Conservation (phyloP, 495 filamentous ascomycete genomes). For the Friedmanniomyces endolithicus region DNA sequence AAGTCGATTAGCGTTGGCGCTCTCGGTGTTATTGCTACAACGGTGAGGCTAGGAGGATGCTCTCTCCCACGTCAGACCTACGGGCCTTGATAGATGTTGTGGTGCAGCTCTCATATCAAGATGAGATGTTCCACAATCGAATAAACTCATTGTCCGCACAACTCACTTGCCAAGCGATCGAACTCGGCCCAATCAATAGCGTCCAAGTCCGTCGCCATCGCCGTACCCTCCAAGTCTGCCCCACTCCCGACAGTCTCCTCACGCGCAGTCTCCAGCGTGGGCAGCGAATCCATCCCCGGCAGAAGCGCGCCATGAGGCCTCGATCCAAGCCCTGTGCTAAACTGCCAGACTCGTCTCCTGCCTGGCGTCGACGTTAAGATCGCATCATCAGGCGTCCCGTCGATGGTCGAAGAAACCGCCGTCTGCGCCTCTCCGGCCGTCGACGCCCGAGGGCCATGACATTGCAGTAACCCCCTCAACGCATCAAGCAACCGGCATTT, state of each 20-base stretch:
- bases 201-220: background rate
- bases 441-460: background rate
- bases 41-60: no score
- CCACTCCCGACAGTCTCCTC: background rate
- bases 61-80: no score
- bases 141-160: conserved; percentile 1
- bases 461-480: background rate
- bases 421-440: background rate
- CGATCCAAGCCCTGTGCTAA: background rate
- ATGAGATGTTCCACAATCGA: no score
- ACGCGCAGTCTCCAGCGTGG: background rate
- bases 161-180: conserved; percentile 4
- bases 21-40: background rate
- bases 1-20: background rate
- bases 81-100: no score
- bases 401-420: background rate
- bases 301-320: conserved; percentile 2
- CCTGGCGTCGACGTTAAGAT: background rate
- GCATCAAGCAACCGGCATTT: background rate
- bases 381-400: no score
- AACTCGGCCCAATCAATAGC: conserved; percentile 8
- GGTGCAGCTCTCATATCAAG: no score
- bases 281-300: conserved; percentile 1
- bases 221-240: background rate
- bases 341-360: background rate